Evolutionary conservation across 768 basidiomycete genomes (phyloP).

Genomic region (Tubosaeta sp.): DNA sequence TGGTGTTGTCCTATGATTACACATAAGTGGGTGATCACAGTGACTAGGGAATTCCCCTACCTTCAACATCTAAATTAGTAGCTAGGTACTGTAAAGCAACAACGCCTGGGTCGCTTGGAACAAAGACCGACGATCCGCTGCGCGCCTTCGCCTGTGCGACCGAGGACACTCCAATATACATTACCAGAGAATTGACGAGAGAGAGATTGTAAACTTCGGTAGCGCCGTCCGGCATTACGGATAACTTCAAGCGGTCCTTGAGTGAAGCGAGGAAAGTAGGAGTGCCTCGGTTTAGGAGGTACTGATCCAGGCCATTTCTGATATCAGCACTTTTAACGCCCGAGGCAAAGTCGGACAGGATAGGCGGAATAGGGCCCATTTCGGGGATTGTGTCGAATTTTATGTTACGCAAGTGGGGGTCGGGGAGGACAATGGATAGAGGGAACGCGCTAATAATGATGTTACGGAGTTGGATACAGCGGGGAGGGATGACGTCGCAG

Average conservation of each 20-base stretch:
- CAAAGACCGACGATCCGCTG: constrained; percentile 78
- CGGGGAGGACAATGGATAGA: constrained; percentile 70
- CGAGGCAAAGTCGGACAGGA: constrained; percentile 87
- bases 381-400: constrained; percentile 77
- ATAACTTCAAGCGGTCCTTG: constrained; percentile 66
- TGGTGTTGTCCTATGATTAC: constrained; percentile 82
- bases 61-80: constrained; percentile 84
- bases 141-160: constrained; percentile 85
- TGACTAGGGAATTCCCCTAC: constrained; percentile 44
- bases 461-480: constrained; percentile 95
- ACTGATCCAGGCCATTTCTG: constrained; percentile 75
- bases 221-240: constrained; percentile 41
- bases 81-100: constrained; percentile 80
- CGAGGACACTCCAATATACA: constrained; percentile 93
- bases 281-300: constrained; percentile 71
- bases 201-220: constrained; percentile 78
- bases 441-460: constrained; percentile 97
- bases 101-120: constrained; percentile 78
- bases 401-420: constrained; percentile 75
- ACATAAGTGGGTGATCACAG: neutral
- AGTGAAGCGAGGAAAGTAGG: constrained; percentile 72
- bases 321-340: constrained; percentile 79
- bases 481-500: constrained; percentile 86
- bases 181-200: constrained; percentile 88
- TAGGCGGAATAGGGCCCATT: constrained; percentile 88